A percentile compares a stretch with the other conserved stretches of the same genome.
Conservation (phyloP, 768 basidiomycete genomes). For the Chalciporus sphaerocephalus region DNA sequence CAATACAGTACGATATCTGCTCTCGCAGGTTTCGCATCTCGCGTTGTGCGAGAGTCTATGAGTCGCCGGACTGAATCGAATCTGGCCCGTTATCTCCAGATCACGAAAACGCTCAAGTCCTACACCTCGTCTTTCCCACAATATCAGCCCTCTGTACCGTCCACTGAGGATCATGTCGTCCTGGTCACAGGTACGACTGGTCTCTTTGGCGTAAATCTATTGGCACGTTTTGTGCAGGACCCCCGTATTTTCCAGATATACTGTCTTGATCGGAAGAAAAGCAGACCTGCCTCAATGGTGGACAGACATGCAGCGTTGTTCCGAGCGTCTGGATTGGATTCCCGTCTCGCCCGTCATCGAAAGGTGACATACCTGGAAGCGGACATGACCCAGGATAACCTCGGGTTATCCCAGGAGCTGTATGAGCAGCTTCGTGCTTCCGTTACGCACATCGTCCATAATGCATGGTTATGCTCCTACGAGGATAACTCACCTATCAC, state of each 20-base stretch:
- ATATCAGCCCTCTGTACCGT: constrained; percentile 2
- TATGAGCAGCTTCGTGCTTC: constrained; percentile 24
- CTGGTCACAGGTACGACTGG: constrained; percentile 36
- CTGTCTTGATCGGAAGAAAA: constrained; percentile 25
- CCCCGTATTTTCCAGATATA: constrained; percentile 21
- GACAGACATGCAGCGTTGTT: constrained; percentile 29
- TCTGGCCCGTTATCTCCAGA: constrained; percentile 12
- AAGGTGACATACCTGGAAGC: constrained; percentile 35
- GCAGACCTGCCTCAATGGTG: constrained; percentile 12
- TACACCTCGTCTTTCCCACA: constrained; percentile 7
- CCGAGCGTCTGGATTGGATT: constrained; percentile 30
- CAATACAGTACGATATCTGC: constrained; percentile 32
- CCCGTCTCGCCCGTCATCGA: constrained; percentile 20
- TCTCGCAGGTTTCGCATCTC: constrained; percentile 17
- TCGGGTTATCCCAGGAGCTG: constrained; percentile 26
- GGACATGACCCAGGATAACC: constrained; percentile 14
- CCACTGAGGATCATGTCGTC: constrained; percentile 12
- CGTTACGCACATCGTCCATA: constrained; percentile 38
- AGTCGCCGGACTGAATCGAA: constrained; percentile 10
- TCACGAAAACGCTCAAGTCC: constrained; percentile 8
- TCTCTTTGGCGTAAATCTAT: constrained; percentile 29
- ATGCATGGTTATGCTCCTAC: constrained; percentile 17
- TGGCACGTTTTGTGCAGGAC: constrained; percentile 20
- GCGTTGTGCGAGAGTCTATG: constrained; percentile 10
- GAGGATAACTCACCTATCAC: constrained; percentile 4